These are phyloP conservation scores for Solanum chaucha DNA, from an alignment of 257 asterid species.

Conservation along the genomic window DNA sequence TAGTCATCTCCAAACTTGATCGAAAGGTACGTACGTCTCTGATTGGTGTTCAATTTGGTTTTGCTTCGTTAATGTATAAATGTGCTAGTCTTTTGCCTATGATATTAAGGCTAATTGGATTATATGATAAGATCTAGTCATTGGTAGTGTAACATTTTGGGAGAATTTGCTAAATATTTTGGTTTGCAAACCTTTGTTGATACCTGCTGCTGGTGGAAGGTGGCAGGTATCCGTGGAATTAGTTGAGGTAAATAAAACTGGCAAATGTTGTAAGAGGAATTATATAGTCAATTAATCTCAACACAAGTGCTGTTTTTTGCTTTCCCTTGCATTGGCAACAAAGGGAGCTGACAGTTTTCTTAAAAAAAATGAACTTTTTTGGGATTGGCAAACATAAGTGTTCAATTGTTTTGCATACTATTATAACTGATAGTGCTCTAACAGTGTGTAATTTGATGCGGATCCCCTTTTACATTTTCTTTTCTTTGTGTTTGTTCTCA, in stretches of 20 bases:
- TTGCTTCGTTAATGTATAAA: not conserved
- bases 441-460: not conserved
- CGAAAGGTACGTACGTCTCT: slow-evolving; percentile 44
- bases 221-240: not conserved
- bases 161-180: not conserved
- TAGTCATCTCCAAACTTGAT: slow-evolving; percentile 69
- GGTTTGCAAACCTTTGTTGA: not conserved
- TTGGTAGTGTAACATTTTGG: not conserved
- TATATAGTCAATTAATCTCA: not conserved
- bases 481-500: not conserved
- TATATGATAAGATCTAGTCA: not conserved
- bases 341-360: not conserved
- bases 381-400: not conserved
- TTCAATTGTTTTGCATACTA: not conserved
- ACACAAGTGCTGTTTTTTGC: not conserved
- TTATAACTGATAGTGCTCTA: not conserved
- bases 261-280: not conserved
- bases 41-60: not conserved
- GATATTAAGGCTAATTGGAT: not conserved
- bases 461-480: not conserved
- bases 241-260: not conserved
- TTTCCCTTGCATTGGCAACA: not conserved
- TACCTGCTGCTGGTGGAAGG: not conserved
- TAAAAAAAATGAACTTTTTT: not conserved
- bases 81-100: not conserved